Conservation (phyloP, 1,139 yeast species). For the Zygosaccharomyces pseudobailii region DNA sequence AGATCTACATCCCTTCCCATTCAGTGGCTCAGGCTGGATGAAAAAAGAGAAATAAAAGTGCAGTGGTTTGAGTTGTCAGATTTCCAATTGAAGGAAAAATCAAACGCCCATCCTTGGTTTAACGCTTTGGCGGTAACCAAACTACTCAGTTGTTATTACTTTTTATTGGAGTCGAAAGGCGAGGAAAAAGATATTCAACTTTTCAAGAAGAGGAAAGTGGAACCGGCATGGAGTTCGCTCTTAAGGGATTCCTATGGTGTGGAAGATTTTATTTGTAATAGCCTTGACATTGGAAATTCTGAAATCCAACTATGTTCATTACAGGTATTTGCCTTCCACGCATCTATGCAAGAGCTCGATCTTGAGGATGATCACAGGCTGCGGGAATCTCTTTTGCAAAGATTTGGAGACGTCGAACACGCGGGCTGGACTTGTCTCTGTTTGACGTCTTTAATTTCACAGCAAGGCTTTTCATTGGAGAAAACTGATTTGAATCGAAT, state of each 20-base stretch:
- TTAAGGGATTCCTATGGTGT: conserved; percentile 16
- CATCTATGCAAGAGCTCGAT: conserved; percentile 9
- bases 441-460: conserved; percentile 33
- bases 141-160: conserved; percentile 19
- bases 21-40: conserved; percentile 8
- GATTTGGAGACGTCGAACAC: conserved; percentile 25
- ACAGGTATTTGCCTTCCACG: conserved; percentile 20
- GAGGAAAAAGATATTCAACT: conserved; percentile 3
- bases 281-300: conserved; percentile 11
- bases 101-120: conserved; percentile 19
- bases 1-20: conserved; percentile 14
- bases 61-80: conserved; percentile 20
- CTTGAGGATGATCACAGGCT: conserved; percentile 5
- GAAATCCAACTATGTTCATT: conserved; percentile 15
- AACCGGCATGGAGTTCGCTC: conserved; percentile 10
- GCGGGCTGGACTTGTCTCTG: conserved; percentile 40
- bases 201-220: conserved; percentile 23
- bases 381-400: conserved; percentile 11
- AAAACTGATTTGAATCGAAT: conserved; percentile 24
- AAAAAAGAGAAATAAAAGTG: background rate
- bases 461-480: conserved; percentile 21
- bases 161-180: background rate
- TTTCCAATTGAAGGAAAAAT: conserved; percentile 14
- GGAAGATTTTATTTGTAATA: conserved; percentile 18
- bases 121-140: conserved; percentile 15